These are phyloP conservation scores for Cymbopogon citratus DNA, from an alignment of 176 grass and related monocot genomes.

Conservation along the genomic window DNA sequence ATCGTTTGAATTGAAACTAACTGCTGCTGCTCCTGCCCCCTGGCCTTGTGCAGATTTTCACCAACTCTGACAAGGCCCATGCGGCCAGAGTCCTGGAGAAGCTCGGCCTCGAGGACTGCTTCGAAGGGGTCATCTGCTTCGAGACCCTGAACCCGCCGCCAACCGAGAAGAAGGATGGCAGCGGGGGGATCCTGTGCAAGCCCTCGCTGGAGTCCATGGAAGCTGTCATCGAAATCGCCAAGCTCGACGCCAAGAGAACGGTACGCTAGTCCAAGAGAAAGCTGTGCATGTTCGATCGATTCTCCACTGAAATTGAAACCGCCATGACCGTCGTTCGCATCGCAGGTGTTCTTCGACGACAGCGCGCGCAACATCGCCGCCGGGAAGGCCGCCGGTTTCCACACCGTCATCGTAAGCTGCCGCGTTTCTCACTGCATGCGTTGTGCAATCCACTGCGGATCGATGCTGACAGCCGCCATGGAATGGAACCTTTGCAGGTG, in stretches of 20 bases:
- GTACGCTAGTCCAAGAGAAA: too few species aligned
- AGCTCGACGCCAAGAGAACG: slow-evolving; percentile 71
- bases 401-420: slow-evolving; percentile 69
- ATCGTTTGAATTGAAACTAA: too few species aligned
- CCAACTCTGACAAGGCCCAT: slow-evolving; percentile 78
- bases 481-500: slow-evolving; percentile 37
- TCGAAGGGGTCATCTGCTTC: slow-evolving; percentile 87
- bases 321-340: neutral
- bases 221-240: slow-evolving; percentile 61
- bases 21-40: too few species aligned
- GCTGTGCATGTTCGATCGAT: too few species aligned
- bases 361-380: slow-evolving; percentile 79
- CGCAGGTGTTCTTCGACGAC: slow-evolving; percentile 91
- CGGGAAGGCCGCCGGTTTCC: slow-evolving; percentile 75
- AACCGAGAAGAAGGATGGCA: neutral
- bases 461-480: neutral
- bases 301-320: neutral
- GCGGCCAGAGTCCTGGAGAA: slow-evolving; percentile 51
- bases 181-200: slow-evolving; percentile 71
- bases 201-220: slow-evolving; percentile 83
- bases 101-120: slow-evolving; percentile 85
- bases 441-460: neutral
- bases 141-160: slow-evolving; percentile 66
- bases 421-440: neutral
- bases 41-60: slow-evolving; percentile 56